Conservation (phyloP, 225 moss, liverwort and hornwort species). For the Sphagnum tenellum region DNA sequence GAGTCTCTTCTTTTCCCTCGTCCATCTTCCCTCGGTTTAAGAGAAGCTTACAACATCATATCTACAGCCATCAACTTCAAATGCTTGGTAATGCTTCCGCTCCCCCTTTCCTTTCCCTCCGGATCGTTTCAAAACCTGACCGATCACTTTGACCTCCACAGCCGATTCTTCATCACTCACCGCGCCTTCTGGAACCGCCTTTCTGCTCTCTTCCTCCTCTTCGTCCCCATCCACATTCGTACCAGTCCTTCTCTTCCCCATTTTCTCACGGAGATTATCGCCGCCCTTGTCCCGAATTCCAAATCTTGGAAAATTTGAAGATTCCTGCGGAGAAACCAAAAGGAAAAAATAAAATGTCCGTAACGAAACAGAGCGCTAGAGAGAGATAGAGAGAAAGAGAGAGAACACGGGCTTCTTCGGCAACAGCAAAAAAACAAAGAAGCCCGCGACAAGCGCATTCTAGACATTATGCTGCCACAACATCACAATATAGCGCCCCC, state of each 20-base stretch:
- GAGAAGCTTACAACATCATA: slow-evolving; percentile 38
- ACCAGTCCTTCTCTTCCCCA: slow-evolving; percentile 51
- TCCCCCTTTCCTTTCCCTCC: slow-evolving; percentile 51
- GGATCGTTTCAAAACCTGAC: slow-evolving; percentile 34
- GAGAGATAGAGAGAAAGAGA: no score
- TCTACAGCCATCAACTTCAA: slow-evolving; percentile 53
- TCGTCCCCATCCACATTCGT: slow-evolving; percentile 26
- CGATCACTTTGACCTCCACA: slow-evolving; percentile 44
- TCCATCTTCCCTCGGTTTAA: no score
- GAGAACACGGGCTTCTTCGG: no score
- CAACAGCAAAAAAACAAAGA: no score
- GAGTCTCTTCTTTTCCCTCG: slow-evolving; percentile 2
- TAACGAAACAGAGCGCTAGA: no score
- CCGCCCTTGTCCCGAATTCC: no score
- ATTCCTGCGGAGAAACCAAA: no score
- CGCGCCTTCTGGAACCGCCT: slow-evolving; percentile 31
- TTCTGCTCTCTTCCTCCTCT: slow-evolving; percentile 36
- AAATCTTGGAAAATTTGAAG: no score
- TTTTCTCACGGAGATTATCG: neutral
- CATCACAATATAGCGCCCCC: no score
- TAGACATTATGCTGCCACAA: no score
- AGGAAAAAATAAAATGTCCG: no score
- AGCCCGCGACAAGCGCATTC: no score
- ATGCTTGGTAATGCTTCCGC: slow-evolving; percentile 37
- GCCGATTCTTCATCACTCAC: slow-evolving; percentile 45